Evolutionary conservation across 148 eudicot genomes (phyloP).

Genomic region (Cornus kousa): DNA sequence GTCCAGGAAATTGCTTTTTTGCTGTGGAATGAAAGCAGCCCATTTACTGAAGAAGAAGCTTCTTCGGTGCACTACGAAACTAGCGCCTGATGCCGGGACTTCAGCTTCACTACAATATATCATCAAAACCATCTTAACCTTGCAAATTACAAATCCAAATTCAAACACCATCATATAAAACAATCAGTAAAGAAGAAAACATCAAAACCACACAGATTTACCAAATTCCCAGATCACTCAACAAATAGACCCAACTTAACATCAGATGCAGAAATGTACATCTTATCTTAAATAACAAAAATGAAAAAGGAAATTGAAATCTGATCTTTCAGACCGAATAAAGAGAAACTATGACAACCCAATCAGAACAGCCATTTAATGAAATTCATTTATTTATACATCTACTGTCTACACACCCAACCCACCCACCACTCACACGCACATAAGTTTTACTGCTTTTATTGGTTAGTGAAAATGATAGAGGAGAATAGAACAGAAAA

Average conservation of each 20-base stretch:
- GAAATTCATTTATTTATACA: background rate
- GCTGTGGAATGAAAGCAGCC: slow-evolving; percentile 73
- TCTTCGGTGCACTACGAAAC: background rate
- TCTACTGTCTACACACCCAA: no score
- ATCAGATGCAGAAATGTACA: background rate
- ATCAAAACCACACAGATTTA: background rate
- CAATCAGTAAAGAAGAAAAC: slow-evolving; percentile 22
- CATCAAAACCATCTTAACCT: slow-evolving; percentile 44
- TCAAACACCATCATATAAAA: slow-evolving; percentile 14
- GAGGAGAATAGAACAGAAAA: background rate
- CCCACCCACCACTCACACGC: no score
- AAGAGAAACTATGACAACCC: background rate
- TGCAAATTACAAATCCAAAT: slow-evolving; percentile 30
- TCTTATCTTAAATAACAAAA: background rate
- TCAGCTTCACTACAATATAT: slow-evolving; percentile 38
- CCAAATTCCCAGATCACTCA: background rate
- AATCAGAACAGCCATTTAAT: background rate
- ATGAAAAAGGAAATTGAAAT: background rate
- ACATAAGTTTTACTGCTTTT: background rate
- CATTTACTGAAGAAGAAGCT: slow-evolving; percentile 39
- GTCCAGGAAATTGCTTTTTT: slow-evolving; percentile 51
- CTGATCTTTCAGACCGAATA: background rate
- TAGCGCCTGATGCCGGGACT: slow-evolving; percentile 12
- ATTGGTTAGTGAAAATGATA: background rate
- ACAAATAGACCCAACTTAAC: background rate